phyloP scores from a whole-genome alignment of 1,139 yeast genomes.

The Sugiyamaella sp. region DNA sequence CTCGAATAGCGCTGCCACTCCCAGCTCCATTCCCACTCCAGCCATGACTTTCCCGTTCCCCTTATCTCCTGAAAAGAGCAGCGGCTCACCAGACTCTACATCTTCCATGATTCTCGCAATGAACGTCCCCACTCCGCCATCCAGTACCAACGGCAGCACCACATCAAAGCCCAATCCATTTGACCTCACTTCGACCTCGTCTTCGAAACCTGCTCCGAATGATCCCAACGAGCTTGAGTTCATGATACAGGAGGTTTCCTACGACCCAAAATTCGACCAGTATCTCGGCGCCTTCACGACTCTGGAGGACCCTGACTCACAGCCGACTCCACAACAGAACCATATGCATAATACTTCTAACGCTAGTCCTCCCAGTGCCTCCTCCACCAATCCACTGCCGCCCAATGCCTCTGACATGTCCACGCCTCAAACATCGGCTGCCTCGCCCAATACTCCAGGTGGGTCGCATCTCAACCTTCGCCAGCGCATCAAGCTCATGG shows the following conservation, averaged over 20 bases:
- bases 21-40: slow-evolving; percentile 3
- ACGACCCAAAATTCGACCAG: slow-evolving; percentile 15
- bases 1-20: no score
- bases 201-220: slow-evolving; percentile 18
- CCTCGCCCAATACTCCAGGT: slow-evolving; percentile 23
- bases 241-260: slow-evolving; percentile 29
- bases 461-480: slow-evolving; percentile 30
- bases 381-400: neutral
- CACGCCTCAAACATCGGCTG: slow-evolving; percentile 20
- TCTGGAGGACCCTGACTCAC: slow-evolving; percentile 12
- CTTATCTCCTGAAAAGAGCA: slow-evolving; percentile 21
- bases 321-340: neutral
- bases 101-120: neutral
- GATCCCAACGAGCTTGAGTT: slow-evolving; percentile 31
- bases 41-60: slow-evolving; percentile 3
- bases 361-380: neutral
- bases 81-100: slow-evolving; percentile 22
- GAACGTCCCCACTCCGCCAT: slow-evolving; percentile 15
- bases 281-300: slow-evolving; percentile 17
- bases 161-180: slow-evolving; percentile 2
- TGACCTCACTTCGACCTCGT: slow-evolving; percentile 8
- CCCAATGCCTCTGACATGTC: slow-evolving; percentile 15
- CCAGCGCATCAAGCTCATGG: slow-evolving; percentile 38
- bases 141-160: slow-evolving; percentile 19
- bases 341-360: neutral